Evolutionary conservation across 352 stramenopile species (phyloP).

Genomic region (Lagenidium sp.): DNA sequence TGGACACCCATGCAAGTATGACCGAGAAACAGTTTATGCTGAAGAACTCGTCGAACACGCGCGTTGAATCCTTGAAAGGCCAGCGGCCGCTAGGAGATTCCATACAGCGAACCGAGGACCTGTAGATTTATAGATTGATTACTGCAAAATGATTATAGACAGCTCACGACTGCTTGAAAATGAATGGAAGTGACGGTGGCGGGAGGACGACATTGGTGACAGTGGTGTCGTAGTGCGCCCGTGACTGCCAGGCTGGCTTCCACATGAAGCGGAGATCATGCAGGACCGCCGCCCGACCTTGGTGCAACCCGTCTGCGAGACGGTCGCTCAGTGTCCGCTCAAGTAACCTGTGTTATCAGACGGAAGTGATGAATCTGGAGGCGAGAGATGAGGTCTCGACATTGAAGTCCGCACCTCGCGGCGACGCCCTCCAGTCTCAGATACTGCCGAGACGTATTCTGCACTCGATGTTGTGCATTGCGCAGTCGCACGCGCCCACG

Average conservation of each 20-base stretch:
- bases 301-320: no score
- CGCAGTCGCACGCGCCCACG: not conserved
- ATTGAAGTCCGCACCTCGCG: conserved; percentile 3
- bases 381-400: not conserved
- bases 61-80: not conserved
- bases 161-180: no score
- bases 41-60: conserved; percentile 3
- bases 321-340: no score
- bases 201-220: no score
- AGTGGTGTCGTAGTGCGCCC: no score
- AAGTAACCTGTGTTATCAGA: not conserved
- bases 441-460: not conserved
- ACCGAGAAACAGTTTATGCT: conserved; percentile 35
- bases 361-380: not conserved
- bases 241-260: no score
- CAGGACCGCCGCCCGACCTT: no score
- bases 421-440: conserved; percentile 6
- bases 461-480: not conserved
- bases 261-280: no score
- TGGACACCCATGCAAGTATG: conserved; percentile 38
- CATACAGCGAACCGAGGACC: not conserved
- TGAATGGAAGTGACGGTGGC: no score
- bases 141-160: no score
- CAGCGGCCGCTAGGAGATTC: not conserved
- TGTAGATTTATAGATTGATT: no score